These are phyloP conservation scores for Xenosphaeropsis pyriputrescens DNA, from an alignment of 2,329 filamentous ascomycete genomes.

Conservation along the genomic window DNA sequence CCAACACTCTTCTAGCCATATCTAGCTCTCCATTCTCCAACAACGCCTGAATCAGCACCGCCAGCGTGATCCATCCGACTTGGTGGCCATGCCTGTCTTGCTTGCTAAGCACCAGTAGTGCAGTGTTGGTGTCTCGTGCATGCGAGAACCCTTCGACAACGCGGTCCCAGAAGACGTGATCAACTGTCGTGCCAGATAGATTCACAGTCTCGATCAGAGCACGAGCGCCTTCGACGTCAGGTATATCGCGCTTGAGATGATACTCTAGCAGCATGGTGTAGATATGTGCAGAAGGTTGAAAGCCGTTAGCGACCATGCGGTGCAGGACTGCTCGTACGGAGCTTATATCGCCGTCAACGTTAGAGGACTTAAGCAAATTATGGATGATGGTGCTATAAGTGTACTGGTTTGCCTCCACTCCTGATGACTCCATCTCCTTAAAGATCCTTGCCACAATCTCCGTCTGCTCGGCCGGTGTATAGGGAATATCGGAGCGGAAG, in stretches of 20 bases:
- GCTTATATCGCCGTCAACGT: constrained; percentile 15
- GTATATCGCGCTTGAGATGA: constrained; percentile 43
- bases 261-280: constrained; percentile 61
- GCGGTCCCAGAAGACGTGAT: constrained; percentile 54
- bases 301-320: constrained; percentile 39
- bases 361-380: constrained; percentile 29
- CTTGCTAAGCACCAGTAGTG: constrained; percentile 32
- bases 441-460: constrained; percentile 38
- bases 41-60: constrained; percentile 13
- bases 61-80: constrained; percentile 13
- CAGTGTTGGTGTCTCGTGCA: constrained; percentile 31
- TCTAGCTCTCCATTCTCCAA: constrained; percentile 15
- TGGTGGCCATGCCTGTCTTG: constrained; percentile 17
- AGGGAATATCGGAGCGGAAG: constrained; percentile 24
- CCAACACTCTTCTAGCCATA: constrained; percentile 15
- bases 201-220: constrained; percentile 36
- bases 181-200: constrained; percentile 19
- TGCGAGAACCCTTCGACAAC: constrained; percentile 52
- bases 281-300: constrained; percentile 46
- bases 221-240: constrained; percentile 44
- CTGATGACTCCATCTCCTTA: constrained; percentile 36
- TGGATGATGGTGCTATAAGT: constrained; percentile 60
- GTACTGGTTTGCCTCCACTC: constrained; percentile 42
- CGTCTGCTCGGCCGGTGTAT: constrained; percentile 32
- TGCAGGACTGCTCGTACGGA: constrained; percentile 45